Evolutionary conservation across 2,329 filamentous ascomycete species (phyloP).

Genomic region (Lasiodiplodia sp.): DNA sequence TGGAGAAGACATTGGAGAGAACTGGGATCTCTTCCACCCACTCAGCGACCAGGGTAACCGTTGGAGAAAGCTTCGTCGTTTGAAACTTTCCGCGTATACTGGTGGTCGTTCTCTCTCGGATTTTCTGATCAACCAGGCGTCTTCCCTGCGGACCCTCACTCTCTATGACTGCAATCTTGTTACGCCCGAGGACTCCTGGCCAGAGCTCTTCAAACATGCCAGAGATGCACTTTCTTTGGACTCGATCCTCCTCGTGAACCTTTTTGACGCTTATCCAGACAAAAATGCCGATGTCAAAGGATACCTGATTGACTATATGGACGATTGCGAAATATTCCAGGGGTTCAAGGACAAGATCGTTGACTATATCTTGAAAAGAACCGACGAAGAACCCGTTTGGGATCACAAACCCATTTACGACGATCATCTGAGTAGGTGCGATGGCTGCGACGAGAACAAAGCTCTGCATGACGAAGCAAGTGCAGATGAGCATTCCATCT

Average conservation of each 20-base stretch:
- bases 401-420: conserved; percentile 14
- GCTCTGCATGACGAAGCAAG: conserved; percentile 12
- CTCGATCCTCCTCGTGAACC: neutral
- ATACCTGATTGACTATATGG: conserved; percentile 12
- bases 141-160: conserved; percentile 1
- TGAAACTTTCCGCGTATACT: neutral
- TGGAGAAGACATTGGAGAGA: conserved; percentile 3
- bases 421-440: conserved; percentile 2
- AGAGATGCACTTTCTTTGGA: neutral
- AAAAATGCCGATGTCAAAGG: conserved; percentile 10
- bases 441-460: conserved; percentile 4
- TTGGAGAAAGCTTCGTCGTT: conserved; percentile 14
- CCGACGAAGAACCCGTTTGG: neutral
- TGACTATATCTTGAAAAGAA: conserved; percentile 7
- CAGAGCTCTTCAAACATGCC: neutral
- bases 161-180: conserved; percentile 19
- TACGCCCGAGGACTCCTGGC: conserved; percentile 10
- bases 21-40: conserved; percentile 9
- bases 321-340: conserved; percentile 6
- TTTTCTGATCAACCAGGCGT: conserved; percentile 12
- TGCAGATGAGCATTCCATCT: neutral
- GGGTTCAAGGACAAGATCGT: conserved; percentile 6
- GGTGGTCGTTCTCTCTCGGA: neutral
- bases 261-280: conserved; percentile 16
- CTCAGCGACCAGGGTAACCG: conserved; percentile 3